Conservation (phyloP, 1,284 basidiomycete genomes). For the Coniferiporia weirii region DNA sequence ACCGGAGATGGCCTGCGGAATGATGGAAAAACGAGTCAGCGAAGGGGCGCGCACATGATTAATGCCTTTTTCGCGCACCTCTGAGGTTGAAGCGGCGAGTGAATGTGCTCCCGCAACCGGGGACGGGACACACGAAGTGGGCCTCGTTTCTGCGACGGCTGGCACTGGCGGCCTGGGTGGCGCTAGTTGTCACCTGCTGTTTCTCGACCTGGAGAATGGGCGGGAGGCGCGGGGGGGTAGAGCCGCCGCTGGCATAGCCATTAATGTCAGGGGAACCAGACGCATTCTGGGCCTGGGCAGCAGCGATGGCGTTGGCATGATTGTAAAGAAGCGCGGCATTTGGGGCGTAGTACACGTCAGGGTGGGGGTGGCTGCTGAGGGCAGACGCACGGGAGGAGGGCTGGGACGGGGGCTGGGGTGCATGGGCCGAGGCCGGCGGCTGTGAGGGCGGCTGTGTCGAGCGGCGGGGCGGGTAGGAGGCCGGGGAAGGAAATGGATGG, state of each 20-base stretch:
- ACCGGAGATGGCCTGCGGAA: slow-evolving; percentile 80
- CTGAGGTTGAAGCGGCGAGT: slow-evolving; percentile 80
- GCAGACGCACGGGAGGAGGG: slow-evolving; percentile 1
- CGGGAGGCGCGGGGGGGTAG: slow-evolving; percentile 60
- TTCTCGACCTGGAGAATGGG: slow-evolving; percentile 85
- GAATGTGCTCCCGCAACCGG: slow-evolving; percentile 93
- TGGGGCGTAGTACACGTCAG: slow-evolving; percentile 23
- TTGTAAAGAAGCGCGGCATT: slow-evolving; percentile 44
- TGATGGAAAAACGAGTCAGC: slow-evolving; percentile 21
- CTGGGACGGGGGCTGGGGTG: slow-evolving; percentile 6
- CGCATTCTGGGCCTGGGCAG: slow-evolving; percentile 12
- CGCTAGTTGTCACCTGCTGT: slow-evolving; percentile 89
- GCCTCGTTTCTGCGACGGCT: slow-evolving; percentile 87
- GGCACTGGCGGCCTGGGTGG: slow-evolving; percentile 90
- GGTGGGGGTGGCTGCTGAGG: slow-evolving; percentile 2
- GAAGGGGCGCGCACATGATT: slow-evolving; percentile 13
- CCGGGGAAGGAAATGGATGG: slow-evolving; percentile 22
- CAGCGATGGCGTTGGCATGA: slow-evolving; percentile 26
- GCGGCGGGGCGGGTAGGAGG: background rate
- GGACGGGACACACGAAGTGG: slow-evolving; percentile 88
- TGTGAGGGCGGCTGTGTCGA: background rate
- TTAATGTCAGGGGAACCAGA: slow-evolving; percentile 3
- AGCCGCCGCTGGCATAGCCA: slow-evolving; percentile 2
- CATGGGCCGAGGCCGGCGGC: slow-evolving; percentile 7
- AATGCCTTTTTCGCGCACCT: slow-evolving; percentile 41